phyloP scores from a whole-genome alignment of 805 yeast species.

The Candida krabiensis region DNA sequence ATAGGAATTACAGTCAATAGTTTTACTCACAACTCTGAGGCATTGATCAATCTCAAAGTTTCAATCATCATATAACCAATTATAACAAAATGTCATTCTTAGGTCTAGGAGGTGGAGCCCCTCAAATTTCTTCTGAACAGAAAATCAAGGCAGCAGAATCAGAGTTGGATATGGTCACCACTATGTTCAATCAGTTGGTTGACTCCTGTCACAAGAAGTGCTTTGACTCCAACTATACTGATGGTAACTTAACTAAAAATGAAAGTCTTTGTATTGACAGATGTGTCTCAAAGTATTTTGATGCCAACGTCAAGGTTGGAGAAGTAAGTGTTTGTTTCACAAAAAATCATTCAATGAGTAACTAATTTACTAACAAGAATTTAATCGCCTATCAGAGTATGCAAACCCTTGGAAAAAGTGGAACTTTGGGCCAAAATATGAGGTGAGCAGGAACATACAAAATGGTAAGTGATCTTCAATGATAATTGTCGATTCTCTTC shows the following conservation, averaged over 20 bases:
- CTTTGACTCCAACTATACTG: slow-evolving; percentile 62
- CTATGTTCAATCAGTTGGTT: slow-evolving; percentile 90
- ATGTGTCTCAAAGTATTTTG: slow-evolving; percentile 94
- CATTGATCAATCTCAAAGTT: no score
- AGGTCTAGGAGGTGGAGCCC: slow-evolving; percentile 75
- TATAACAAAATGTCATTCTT: slow-evolving; percentile 63
- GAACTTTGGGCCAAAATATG: slow-evolving; percentile 27
- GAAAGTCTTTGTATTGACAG: slow-evolving; percentile 91
- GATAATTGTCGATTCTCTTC: no score
- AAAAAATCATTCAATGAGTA: no score
- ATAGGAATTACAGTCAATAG: no score
- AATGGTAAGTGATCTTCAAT: no score
- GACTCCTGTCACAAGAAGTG: slow-evolving; percentile 89
- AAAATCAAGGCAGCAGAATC: slow-evolving; percentile 92
- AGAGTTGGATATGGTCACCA: slow-evolving; percentile 95
- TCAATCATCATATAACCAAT: no score
- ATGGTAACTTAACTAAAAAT: slow-evolving; percentile 72
- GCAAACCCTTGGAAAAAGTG: slow-evolving; percentile 39
- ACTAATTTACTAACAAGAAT: no score
- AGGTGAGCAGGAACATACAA: no score
- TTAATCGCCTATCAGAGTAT: no score
- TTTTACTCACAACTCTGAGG: no score
- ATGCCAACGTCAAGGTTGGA: slow-evolving; percentile 91
- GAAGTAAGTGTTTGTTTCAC: slow-evolving; percentile 46
- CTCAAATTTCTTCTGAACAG: slow-evolving; percentile 71